Base-by-base conservation (phyloP, 345 rosid species). In the Sisymbrium irio region DNA sequence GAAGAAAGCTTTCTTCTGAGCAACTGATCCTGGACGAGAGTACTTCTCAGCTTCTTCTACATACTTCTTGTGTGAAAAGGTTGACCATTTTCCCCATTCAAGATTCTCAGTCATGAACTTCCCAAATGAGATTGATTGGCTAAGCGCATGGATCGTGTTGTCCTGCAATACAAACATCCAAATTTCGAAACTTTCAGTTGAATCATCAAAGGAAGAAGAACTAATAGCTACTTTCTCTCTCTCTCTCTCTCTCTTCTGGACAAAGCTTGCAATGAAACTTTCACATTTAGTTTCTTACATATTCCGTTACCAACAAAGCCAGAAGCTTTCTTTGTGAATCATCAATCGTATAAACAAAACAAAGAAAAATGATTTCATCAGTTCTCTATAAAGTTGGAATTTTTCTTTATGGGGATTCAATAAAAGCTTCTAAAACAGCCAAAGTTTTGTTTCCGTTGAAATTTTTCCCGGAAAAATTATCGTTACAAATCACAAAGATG, bases 51-150 rank as follows among this genome's bases (percentile, higher is more conserved):
- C 97, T 74, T 90, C 97, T 77, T 90, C 97, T 5, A 90, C 88
- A 63, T 88, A 84, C 54, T 87, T 85, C 62, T 85, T 86, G 61
- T 88, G 93, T 36, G 90, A 83, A 73, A 90, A 90, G 4, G 81
- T 73, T 64, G 97, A 90, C 97, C 97, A 90, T 75, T 91, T 91
- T 19, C 91, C 98, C 98, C 98, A 91, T 40, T 92, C 87, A 17
- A 91, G 78, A 53, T 95, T 81, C 74, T 94, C 98, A 9, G 92
- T 80, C 90, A 83, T 66, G 13, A 87, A 94, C 75, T 95, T 88
- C 73, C 98, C 98, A 30, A 94, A 94, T 2, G 97, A 91, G 12
- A 94, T 74, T 5, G 98, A 94, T 66, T 94, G 92, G 4, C 87
- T 82, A 0, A 91, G 77, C 36, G 83, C 91, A 59, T 82, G 85